Evolutionary conservation across 2,329 filamentous ascomycete genomes (phyloP).

Genomic region (Fusarium bulbicola): DNA sequence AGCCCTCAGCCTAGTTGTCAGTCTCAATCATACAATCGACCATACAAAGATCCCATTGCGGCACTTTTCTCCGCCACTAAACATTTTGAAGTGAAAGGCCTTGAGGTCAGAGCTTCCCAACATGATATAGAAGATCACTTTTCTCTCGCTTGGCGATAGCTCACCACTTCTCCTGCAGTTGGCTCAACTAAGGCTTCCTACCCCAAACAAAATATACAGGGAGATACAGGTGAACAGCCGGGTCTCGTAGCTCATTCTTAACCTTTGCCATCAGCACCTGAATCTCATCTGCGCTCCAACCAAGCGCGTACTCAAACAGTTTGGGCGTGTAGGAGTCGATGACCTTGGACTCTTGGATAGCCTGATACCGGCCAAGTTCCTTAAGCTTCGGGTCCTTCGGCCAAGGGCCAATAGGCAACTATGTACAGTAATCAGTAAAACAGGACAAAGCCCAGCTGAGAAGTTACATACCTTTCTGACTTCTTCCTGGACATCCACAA

Average conservation of each 20-base stretch:
- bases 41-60: too few species aligned
- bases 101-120: not conserved
- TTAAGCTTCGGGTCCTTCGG: constrained; percentile 17
- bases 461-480: not conserved
- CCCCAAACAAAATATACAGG: constrained; percentile 25
- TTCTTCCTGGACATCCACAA: constrained; percentile 8
- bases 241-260: constrained; percentile 25
- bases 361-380: constrained; percentile 19
- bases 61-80: too few species aligned
- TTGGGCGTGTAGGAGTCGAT: constrained; percentile 29
- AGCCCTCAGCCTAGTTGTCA: too few species aligned
- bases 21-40: too few species aligned
- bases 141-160: not conserved
- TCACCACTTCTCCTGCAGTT: rapidly evolving
- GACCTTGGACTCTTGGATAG: constrained; percentile 15
- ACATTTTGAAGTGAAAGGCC: too few species aligned
- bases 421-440: not conserved
- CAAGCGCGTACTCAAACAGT: constrained; percentile 20
- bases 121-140: too few species aligned
- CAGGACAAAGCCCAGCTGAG: rapidly evolving
- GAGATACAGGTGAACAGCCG: constrained; percentile 25
- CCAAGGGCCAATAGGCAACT: constrained; percentile 22
- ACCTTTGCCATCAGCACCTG: constrained; percentile 27
- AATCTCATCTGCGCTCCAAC: constrained; percentile 22
- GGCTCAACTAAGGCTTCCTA: not conserved